A percentile compares a stretch with the other conserved stretches of the same genome.
These are phyloP conservation scores for Striga asiatica DNA, from an alignment of 257 asterid species.

Conservation along the genomic window DNA sequence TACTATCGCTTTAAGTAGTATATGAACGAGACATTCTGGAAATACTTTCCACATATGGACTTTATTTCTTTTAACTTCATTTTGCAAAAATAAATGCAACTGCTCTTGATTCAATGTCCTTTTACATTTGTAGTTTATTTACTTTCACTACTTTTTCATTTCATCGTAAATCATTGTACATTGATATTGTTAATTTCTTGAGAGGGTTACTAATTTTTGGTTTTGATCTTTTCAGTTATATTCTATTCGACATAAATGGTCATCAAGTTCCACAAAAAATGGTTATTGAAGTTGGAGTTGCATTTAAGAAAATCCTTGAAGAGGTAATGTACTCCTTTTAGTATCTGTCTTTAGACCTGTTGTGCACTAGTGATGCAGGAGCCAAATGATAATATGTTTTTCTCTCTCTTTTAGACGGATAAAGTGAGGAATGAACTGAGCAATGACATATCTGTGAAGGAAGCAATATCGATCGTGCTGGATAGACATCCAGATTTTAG, in stretches of 20 bases:
- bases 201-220: conserved; percentile 1
- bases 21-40: not conserved
- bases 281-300: conserved; percentile 78
- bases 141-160: too few relatives aligned
- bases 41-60: not conserved
- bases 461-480: conserved; percentile 76
- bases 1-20: not conserved
- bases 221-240: conserved; percentile 42
- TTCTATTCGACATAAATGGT: conserved; percentile 73
- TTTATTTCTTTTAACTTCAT: not conserved
- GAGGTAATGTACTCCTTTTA: conserved; percentile 43
- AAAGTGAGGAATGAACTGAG: conserved; percentile 70
- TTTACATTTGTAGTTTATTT: too few relatives aligned
- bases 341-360: not conserved
- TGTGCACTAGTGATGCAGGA: not conserved
- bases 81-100: not conserved
- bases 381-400: conserved; percentile 13
- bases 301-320: conserved; percentile 77
- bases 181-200: not conserved
- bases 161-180: conserved; percentile 6
- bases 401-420: conserved; percentile 52
- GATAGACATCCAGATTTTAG: conserved; percentile 75
- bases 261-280: conserved; percentile 72
- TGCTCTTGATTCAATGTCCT: not conserved
- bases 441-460: conserved; percentile 72